Conservation (phyloP, 805 yeast species). For the Nakazawaea anatomiae region DNA sequence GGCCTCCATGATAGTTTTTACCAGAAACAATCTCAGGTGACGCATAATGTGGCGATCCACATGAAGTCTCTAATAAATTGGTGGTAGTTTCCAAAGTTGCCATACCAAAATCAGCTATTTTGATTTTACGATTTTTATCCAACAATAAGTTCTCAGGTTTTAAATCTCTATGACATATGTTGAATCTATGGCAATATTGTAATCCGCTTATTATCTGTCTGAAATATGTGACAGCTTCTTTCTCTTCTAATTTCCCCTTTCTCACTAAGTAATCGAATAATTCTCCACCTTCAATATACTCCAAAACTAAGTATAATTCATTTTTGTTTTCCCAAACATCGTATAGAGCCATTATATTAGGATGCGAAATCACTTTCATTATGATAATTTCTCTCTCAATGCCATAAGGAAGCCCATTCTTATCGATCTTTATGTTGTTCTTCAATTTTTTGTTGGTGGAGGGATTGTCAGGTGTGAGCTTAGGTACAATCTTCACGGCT, state of each 20-base stretch:
- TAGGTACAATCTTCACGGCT: slow-evolving; percentile 95
- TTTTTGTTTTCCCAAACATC: slow-evolving; percentile 88
- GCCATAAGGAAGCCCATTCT: slow-evolving; percentile 69
- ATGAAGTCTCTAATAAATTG: slow-evolving; percentile 82
- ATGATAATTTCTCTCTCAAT: slow-evolving; percentile 81
- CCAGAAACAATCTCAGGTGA: slow-evolving; percentile 98
- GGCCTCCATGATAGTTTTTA: slow-evolving; percentile 90
- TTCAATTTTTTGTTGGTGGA: slow-evolving; percentile 15
- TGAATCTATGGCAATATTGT: slow-evolving; percentile 58
- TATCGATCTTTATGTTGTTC: slow-evolving; percentile 35
- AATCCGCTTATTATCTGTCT: slow-evolving; percentile 63
- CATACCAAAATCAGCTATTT: slow-evolving; percentile 98
- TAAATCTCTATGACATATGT: slow-evolving; percentile 72
- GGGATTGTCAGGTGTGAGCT: slow-evolving; percentile 54
- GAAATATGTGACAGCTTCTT: slow-evolving; percentile 86
- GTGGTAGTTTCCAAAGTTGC: slow-evolving; percentile 88
- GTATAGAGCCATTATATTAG: slow-evolving; percentile 70
- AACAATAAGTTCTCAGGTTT: slow-evolving; percentile 75
- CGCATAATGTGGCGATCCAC: slow-evolving; percentile 98
- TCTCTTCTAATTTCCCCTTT: slow-evolving; percentile 81
- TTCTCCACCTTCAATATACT: slow-evolving; percentile 97
- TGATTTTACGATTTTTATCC: slow-evolving; percentile 82
- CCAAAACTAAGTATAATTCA: slow-evolving; percentile 79
- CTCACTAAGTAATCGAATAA: slow-evolving; percentile 87
- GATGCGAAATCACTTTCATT: slow-evolving; percentile 75